Conservation (phyloP, 495 filamentous ascomycete species). For the Penicillium dipodomyicola region DNA sequence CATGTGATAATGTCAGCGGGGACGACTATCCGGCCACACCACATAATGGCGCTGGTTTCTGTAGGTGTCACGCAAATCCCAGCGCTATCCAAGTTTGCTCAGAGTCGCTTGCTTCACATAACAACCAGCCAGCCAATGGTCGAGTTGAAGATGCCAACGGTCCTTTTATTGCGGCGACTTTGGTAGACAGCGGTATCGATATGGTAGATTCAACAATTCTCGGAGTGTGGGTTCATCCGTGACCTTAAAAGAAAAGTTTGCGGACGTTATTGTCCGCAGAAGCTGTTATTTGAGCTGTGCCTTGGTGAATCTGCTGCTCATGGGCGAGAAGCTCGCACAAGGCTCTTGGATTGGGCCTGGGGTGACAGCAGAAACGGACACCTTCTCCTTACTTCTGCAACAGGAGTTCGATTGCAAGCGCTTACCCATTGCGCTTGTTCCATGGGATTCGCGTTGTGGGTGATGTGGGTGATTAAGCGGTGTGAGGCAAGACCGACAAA, state of each 20-base stretch:
- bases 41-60: too few relatives aligned
- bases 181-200: too few relatives aligned
- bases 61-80: too few relatives aligned
- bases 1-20: too few relatives aligned
- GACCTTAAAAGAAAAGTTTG: neutral
- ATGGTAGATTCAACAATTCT: neutral
- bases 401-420: neutral
- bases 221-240: neutral
- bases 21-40: too few relatives aligned
- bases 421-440: neutral
- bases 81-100: too few relatives aligned
- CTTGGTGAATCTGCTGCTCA: neutral
- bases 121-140: too few relatives aligned
- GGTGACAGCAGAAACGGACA: neutral
- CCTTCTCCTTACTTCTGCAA: neutral
- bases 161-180: too few relatives aligned
- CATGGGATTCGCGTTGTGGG: neutral
- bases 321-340: neutral
- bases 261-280: neutral
- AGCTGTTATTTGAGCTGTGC: neutral
- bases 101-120: too few relatives aligned
- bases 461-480: neutral
- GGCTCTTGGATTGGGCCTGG: neutral
- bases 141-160: too few relatives aligned
- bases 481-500: neutral